Base-by-base conservation (phyloP, 2,329 filamentous ascomycete genomes). In the Fusarium virguliforme region DNA sequence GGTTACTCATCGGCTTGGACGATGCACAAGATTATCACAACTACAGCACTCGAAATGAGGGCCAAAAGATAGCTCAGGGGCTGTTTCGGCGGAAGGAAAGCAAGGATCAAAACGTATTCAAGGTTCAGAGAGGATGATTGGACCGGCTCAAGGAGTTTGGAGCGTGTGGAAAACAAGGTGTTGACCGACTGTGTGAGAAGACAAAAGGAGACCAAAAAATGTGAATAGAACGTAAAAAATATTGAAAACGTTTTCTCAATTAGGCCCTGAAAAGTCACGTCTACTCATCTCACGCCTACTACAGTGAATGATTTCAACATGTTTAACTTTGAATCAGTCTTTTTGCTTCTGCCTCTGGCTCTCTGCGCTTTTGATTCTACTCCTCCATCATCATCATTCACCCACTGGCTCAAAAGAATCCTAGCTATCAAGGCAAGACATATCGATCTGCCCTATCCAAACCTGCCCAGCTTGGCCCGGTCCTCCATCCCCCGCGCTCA, bases 401-500 rank as follows among this genome's bases (percentile, higher is more conserved):
- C 37, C 41, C 41, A 18, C 50, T 38, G 32, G 62, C 51, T 68
- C 51, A n/a, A 18, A 18, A 18, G 18, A 18, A 41, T 38, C 41
- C 43, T 48, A 4, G 8, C 3, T 35, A 58, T 8, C 53, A 32
- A 48, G 35, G 51, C 18, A 34, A 26, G 30, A 51, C 62, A 66
- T 60, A 60, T 40, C 37, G 58, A 48, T 58, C 37, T 15, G 43
- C 13, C 56, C 68, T 70, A 70, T 71, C 64, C 68, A 71, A 68
- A 43, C 54, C 57, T n/a, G 40, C 58, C 32, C 38, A n/a, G 7
- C 32, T 35, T 35, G 32, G 22, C 32, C 3, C 5, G 10, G 8
- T 13, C 50, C 32, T 37, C 24, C 3, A 18, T 18, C 30, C 37
- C 15, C 13, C 54, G 10, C 56, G 43, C 41, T 51, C 30, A 28